Evolutionary conservation across 2,329 filamentous ascomycete species (phyloP).

Genomic region (Botryotinia globosa): DNA sequence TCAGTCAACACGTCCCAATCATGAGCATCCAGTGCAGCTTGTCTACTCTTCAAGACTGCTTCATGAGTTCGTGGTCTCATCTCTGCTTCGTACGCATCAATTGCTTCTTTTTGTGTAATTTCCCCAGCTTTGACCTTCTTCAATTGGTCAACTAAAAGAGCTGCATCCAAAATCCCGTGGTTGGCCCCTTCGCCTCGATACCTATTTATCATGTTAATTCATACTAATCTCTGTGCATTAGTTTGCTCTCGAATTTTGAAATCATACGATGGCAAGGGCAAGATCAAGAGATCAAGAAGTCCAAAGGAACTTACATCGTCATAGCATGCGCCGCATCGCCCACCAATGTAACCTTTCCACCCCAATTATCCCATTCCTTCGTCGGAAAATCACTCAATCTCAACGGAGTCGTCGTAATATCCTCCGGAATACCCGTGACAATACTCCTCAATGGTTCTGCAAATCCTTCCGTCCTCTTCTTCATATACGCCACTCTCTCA

Average conservation of each 20-base stretch:
- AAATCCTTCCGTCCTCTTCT: conserved; percentile 41
- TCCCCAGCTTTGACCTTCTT: conserved; percentile 22
- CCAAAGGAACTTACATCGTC: conserved; percentile 32
- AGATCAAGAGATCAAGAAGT: background rate
- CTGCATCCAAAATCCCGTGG: conserved; percentile 53
- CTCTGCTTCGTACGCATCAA: conserved; percentile 46
- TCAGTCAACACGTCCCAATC: conserved; percentile 46
- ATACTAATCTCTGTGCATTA: background rate
- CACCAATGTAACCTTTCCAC: conserved; percentile 35
- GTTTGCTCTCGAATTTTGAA: background rate
- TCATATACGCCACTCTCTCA: conserved; percentile 42
- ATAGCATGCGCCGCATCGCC: conserved; percentile 40
- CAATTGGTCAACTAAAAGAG: conserved; percentile 43
- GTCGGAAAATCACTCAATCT: conserved; percentile 39
- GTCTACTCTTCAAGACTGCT: conserved; percentile 50
- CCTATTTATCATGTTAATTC: background rate
- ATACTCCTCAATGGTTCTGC: conserved; percentile 45
- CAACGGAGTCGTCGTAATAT: conserved; percentile 37
- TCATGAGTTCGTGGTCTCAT: conserved; percentile 45
- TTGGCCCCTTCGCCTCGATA: conserved; percentile 57
- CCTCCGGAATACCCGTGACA: conserved; percentile 45
- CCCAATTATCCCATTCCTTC: conserved; percentile 35
- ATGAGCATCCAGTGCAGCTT: conserved; percentile 55
- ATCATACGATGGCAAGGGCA: background rate
- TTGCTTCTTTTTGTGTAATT: conserved; percentile 40